Conservation (phyloP, 164 flowering plant genomes). For the Annona squamosa region DNA sequence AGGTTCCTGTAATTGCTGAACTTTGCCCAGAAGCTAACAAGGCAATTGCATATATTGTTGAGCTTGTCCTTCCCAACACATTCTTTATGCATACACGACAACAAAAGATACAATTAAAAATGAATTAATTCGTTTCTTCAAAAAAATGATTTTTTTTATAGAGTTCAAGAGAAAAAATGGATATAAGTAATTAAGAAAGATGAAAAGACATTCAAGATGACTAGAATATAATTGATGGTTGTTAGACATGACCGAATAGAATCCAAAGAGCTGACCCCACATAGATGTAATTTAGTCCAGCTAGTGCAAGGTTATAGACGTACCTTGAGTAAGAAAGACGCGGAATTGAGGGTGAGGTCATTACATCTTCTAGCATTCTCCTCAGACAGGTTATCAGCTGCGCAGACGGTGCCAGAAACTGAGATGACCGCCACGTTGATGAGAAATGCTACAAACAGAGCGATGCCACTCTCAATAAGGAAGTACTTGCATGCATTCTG, state of each 20-base stretch:
- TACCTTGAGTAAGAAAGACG: constrained; percentile 81
- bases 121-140: not conserved
- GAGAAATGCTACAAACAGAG: constrained; percentile 64
- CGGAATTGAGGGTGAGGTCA: constrained; percentile 60
- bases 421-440: constrained; percentile 72
- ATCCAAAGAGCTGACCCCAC: not conserved
- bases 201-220: too few relatives aligned
- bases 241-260: not conserved
- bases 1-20: constrained; percentile 83
- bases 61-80: constrained; percentile 62
- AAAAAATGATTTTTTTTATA: too few relatives aligned
- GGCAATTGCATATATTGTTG: constrained; percentile 60
- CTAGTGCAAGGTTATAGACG: not conserved
- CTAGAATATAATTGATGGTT: too few relatives aligned
- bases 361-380: constrained; percentile 29
- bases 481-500: constrained; percentile 79
- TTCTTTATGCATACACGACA: constrained; percentile 32
- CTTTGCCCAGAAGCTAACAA: constrained; percentile 89
- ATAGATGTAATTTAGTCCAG: not conserved
- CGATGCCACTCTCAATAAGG: constrained; percentile 73
- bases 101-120: not conserved
- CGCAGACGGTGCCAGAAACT: constrained; percentile 65
- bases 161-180: too few relatives aligned
- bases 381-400: constrained; percentile 23
- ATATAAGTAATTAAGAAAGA: too few relatives aligned